phyloP scores from a whole-genome alignment of 2,329 filamentous ascomycete genomes.

The Botrytis deweyae region DNA sequence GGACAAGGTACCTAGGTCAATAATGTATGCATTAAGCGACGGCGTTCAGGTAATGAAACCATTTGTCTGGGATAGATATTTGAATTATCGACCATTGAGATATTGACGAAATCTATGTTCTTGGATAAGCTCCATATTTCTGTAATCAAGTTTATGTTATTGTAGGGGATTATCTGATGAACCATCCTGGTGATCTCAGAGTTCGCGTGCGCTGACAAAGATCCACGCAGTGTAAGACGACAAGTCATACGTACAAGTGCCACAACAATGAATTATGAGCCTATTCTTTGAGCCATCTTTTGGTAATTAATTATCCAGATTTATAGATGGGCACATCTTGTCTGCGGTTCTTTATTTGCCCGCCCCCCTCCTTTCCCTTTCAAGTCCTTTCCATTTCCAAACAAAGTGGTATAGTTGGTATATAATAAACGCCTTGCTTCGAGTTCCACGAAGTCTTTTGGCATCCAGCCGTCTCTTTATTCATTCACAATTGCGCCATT shows the following conservation, averaged over 20 bases:
- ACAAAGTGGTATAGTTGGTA: neutral
- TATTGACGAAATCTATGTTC: neutral
- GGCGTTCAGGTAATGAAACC: slow-evolving; percentile 17
- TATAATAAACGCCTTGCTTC: neutral
- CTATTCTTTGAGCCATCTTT: neutral
- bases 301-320: neutral
- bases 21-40: slow-evolving; percentile 23
- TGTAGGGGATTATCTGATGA: neutral
- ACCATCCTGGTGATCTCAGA: neutral
- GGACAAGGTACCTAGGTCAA: slow-evolving; percentile 12
- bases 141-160: neutral
- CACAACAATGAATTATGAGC: neutral
- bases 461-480: neutral
- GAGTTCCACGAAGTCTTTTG: neutral
- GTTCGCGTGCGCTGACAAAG: neutral
- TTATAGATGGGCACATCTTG: neutral
- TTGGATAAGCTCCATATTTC: neutral
- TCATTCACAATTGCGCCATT: neutral
- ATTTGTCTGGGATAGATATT: slow-evolving; percentile 4
- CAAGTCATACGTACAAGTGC: neutral
- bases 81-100: slow-evolving; percentile 4
- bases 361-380: neutral
- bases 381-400: neutral
- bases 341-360: neutral
- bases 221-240: neutral